These are phyloP conservation scores for Lignosus rhinocerotis DNA, from an alignment of 1,284 basidiomycete genomes.

Conservation along the genomic window DNA sequence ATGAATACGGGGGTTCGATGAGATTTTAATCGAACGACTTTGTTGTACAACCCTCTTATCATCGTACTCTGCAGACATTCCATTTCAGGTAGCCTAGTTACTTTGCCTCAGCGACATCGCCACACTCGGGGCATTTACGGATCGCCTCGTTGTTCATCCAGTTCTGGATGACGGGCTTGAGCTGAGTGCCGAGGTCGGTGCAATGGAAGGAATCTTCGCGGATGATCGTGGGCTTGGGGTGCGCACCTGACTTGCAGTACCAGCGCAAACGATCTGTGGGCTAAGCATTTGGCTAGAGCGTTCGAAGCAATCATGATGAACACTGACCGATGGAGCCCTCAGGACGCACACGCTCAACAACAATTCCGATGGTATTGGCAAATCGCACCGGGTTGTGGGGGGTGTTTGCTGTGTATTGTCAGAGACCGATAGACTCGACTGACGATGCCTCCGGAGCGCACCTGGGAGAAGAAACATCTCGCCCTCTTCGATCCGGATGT, in stretches of 20 bases:
- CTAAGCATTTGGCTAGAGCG: neutral
- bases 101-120: constrained; percentile 65
- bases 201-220: constrained; percentile 88
- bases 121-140: constrained; percentile 73
- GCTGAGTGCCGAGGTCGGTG: constrained; percentile 89
- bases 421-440: neutral
- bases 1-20: no score
- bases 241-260: constrained; percentile 82
- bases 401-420: constrained; percentile 68
- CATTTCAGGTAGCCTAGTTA: constrained; percentile 28
- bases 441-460: constrained; percentile 34
- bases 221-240: constrained; percentile 78
- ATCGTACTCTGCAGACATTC: no score
- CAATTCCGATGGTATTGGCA: constrained; percentile 90
- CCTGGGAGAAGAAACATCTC: constrained; percentile 96
- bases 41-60: no score
- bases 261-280: constrained; percentile 83
- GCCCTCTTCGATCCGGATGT: constrained; percentile 90
- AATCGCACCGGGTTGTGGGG: constrained; percentile 95
- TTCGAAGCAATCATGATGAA: neutral
- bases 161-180: constrained; percentile 87
- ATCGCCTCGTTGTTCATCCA: constrained; percentile 68
- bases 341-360: constrained; percentile 89
- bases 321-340: constrained; percentile 55
- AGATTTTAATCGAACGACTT: no score